A percentile compares a stretch with the other conserved stretches of the same genome.
Conservation (phyloP, 2,329 filamentous ascomycete genomes). For the Chaetomiaceae sp. region DNA sequence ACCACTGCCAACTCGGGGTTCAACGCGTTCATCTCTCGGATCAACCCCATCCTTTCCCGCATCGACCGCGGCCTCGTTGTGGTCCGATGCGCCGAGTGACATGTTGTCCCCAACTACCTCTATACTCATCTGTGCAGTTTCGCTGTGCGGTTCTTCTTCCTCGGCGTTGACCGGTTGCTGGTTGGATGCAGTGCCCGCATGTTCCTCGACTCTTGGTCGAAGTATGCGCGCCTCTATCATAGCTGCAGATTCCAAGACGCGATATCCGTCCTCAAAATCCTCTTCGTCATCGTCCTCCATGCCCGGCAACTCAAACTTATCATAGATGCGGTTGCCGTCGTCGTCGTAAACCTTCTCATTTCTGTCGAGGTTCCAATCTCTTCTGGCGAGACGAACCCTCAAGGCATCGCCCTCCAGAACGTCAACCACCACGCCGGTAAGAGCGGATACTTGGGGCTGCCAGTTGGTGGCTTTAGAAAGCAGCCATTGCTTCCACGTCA, state of each 20-base stretch:
- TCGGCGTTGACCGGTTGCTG: background rate
- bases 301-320: conserved; percentile 68
- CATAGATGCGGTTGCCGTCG: conserved; percentile 64
- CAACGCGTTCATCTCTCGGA: conserved; percentile 1
- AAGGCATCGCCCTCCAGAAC: conserved; percentile 49
- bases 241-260: conserved; percentile 54
- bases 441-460: conserved; percentile 56
- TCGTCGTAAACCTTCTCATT: conserved; percentile 58
- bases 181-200: background rate
- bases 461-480: conserved; percentile 58
- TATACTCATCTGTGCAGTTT: too few relatives aligned
- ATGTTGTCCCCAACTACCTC: too few relatives aligned
- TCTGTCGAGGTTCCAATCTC: conserved; percentile 54
- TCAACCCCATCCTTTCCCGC: too few relatives aligned
- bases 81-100: too few relatives aligned
- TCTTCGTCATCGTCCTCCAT: conserved; percentile 49
- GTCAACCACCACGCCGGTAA: conserved; percentile 61
- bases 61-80: too few relatives aligned
- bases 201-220: conserved; percentile 31
- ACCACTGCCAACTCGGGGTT: background rate
- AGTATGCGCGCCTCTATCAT: conserved; percentile 64
- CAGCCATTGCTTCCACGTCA: conserved; percentile 62
- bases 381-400: conserved; percentile 59
- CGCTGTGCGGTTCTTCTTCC: background rate
- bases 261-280: conserved; percentile 53